Evolutionary conservation across 1,139 yeast genomes (phyloP).

Genomic region (Yamadazyma buinensis): DNA sequence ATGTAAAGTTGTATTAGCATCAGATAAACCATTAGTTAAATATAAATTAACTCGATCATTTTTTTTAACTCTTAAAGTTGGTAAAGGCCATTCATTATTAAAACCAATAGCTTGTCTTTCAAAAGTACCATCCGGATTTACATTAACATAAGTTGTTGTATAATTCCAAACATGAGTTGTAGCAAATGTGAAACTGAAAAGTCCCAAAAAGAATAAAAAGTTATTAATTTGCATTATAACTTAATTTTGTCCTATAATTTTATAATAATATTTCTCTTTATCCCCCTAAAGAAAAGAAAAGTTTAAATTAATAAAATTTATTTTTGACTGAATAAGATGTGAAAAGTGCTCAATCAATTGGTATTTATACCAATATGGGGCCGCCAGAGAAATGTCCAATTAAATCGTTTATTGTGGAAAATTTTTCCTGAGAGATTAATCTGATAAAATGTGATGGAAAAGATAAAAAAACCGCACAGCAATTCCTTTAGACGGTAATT

Average conservation of each 20-base stretch:
- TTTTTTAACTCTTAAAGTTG: conserved; percentile 58
- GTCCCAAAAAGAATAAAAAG: conserved; percentile 1
- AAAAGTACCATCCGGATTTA: conserved; percentile 59
- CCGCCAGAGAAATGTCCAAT: no score
- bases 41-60: conserved; percentile 60
- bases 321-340: conserved; percentile 3
- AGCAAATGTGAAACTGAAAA: conserved; percentile 18
- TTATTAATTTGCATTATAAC: conserved; percentile 1
- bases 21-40: conserved; percentile 54
- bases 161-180: conserved; percentile 51
- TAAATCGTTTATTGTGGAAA: conserved; percentile 3
- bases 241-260: background rate
- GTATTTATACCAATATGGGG: no score
- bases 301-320: no score
- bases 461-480: no score
- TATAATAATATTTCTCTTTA: no score
- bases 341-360: conserved; percentile 2
- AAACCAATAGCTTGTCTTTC: conserved; percentile 58
- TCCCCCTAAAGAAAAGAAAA: no score
- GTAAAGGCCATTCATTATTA: conserved; percentile 73
- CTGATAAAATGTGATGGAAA: conserved; percentile 6
- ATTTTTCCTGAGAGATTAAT: conserved; percentile 8
- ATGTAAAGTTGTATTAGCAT: conserved; percentile 60
- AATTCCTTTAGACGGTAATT: no score
- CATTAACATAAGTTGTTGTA: conserved; percentile 49